Evolutionary conservation across 148 eudicot genomes (phyloP), one percentile per base, ranked within the genome.

Genomic region (Amaranthus palmeri): DNA sequence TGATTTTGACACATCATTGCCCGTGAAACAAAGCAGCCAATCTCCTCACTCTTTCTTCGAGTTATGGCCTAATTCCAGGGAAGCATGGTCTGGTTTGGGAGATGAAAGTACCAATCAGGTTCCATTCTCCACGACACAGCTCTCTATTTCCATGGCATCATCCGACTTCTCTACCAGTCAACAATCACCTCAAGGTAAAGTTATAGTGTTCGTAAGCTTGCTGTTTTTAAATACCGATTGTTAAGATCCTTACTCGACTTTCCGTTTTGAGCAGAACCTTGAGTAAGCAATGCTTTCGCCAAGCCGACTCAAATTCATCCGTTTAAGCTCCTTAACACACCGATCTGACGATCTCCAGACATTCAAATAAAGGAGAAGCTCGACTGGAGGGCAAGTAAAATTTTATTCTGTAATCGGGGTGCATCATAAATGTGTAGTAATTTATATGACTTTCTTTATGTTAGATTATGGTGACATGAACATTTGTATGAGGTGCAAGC

Each of bases 41-140:
- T 56, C 53, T 46, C 73, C 58, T 57, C 73, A 25, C 61, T 64
- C 73, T 57, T 70, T 70, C 73, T 70, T 70, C 7, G 64, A 57
- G 54, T 53, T 47, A 54, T 70, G 61, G 73, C 51, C 73, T 3
- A 70, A 57, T 10, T 11, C 40, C 54, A 70, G 62, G 50, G 64
- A 46, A 5, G 9, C 42, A 10, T 70, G 73, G 73, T 46, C 65
- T 18, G 41, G 64, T 54, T 4, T 56, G 51, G 73, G 25, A 56
- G 44, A 58, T 49, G 73, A 70, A 10, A 57, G 54, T 12, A 64
- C 42, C 53, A 70, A 46, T 18, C 73, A 57, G 44, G 73, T 48
- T 48, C 18, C 64, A 5, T 70, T 70, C 51, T 70, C 73, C 44
- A 57, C 41, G 40, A 56, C 73, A 18, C 62, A 70, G 64, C 73